Conservation (phyloP, 2,329 filamentous ascomycete genomes). For the Oidium heveae region DNA sequence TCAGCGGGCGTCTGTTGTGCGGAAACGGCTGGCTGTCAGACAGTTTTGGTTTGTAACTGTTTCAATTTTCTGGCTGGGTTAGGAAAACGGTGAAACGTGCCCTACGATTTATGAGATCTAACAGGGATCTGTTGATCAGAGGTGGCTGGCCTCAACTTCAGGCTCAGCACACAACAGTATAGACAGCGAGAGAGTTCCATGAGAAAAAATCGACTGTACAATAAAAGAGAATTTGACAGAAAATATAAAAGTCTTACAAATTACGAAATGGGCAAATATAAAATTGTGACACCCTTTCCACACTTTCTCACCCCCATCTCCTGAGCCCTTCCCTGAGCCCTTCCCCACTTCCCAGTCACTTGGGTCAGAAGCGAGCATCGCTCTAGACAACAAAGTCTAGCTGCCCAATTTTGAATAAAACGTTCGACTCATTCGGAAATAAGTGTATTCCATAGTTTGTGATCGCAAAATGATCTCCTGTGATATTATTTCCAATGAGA, state of each 20-base stretch:
- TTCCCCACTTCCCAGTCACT: no score
- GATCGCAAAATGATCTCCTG: no score
- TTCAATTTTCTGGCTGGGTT: not conserved
- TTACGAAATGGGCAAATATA: no score
- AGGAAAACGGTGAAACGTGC: not conserved
- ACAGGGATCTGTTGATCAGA: not conserved
- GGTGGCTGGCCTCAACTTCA: not conserved
- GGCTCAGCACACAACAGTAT: not conserved
- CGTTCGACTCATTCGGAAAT: no score
- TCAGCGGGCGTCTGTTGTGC: not conserved
- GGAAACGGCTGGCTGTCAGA: constrained; percentile 6
- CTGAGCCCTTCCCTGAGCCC: no score
- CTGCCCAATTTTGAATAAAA: no score
- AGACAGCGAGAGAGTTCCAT: not conserved
- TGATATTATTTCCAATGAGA: no score
- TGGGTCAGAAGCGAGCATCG: no score
- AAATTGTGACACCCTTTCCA: no score
- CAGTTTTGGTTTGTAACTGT: constrained; percentile 1
- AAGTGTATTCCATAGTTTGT: no score
- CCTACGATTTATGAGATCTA: not conserved
- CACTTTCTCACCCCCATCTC: no score
- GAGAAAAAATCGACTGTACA: not conserved
- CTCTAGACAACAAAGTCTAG: no score
- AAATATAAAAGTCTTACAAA: not conserved
- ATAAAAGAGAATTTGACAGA: not conserved